Base-by-base conservation (phyloP, 176 grass and related monocot species). In the Zizania latifolia region DNA sequence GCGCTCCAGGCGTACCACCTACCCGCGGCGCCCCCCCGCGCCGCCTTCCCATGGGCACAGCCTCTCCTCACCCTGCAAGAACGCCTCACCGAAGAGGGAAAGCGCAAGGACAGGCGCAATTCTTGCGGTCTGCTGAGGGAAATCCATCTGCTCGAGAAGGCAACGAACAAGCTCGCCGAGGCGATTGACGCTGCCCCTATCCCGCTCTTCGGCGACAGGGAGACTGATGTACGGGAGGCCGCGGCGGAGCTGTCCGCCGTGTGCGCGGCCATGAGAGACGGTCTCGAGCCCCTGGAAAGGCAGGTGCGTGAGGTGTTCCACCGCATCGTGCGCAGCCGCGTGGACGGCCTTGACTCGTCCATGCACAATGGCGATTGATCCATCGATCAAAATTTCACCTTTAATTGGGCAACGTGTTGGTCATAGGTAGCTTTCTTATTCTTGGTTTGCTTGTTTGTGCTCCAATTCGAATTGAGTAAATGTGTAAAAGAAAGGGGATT, bases 291-390 rank as follows among this genome's bases (percentile, higher is more conserved):
- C 0, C 82, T 95, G 32, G 89, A 99, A 37, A 84, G 62, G 58
- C 96, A 88, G 80, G 83, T 99, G 63, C 90, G 92, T 29, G 92
- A 94, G 80, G 92, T 99, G 8, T 99, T 99, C 86, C 92, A 90
- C 72, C 87, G 92, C 76, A 95, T 99, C 19, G 86, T 95, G 45
- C 81, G 89, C 58, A 95, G 89, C 92, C 96, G 96, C 19, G 93
- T 93, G 0, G 96, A 99, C 61, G 89, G 89, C 32, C 84, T 99
- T 10, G 91, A 99, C 76, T 99, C 92, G 1, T 80, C 85, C 57
- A 87, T 84, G 65, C 81, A 87, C 80, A 84, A 78, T 82, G 50
- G 72, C 7, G 94, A 92, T 43, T 97, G 91, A 97, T 44, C 39
- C 3, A 48, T 83, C 23, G 1, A 50, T 50, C 68, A 15, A 50